Evolutionary conservation across 2,329 filamentous ascomycete species (phyloP).

Genomic region (Monosporascus ibericus): DNA sequence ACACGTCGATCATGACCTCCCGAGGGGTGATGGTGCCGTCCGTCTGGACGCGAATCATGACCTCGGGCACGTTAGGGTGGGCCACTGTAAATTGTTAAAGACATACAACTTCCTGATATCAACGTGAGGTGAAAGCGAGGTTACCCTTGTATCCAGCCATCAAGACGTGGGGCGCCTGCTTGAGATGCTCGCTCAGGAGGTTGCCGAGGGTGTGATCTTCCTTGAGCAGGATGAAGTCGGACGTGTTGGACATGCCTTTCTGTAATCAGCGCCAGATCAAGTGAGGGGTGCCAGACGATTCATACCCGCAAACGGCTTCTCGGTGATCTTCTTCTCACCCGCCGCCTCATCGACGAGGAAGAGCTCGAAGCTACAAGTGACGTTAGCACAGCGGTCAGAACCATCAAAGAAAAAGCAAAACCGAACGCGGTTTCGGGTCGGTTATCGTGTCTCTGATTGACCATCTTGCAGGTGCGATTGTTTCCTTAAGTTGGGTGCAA

Average conservation of each 20-base stretch:
- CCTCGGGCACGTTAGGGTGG: conserved; percentile 56
- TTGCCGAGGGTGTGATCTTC: conserved; percentile 96
- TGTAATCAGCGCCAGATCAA: not conserved
- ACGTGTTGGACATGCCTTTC: conserved; percentile 84
- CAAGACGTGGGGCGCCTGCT: conserved; percentile 74
- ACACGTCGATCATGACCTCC: conserved; percentile 75
- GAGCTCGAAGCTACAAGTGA: conserved; percentile 70
- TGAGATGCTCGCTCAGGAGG: conserved; percentile 77
- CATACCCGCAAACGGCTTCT: conserved; percentile 83
- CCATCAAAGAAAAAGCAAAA: not conserved
- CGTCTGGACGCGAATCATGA: conserved; percentile 78
- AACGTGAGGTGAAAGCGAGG: conserved; percentile 16
- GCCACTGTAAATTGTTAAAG: conserved; percentile 34
- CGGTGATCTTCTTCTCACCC: conserved; percentile 89
- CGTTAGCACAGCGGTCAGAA: conserved; percentile 10
- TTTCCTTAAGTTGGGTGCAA: not conserved
- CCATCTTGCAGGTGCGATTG: not conserved
- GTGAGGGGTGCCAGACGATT: conserved; percentile 12
- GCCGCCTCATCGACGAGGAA: conserved; percentile 68
- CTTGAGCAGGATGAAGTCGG: conserved; percentile 91
- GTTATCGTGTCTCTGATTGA: not conserved
- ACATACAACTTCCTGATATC: conserved; percentile 3
- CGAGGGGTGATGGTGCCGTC: conserved; percentile 85
- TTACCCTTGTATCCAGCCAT: conserved; percentile 89
- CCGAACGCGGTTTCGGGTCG: not conserved